A percentile compares a stretch with the other conserved stretches of the same genome.
Conservation (phyloP, 2,329 filamentous ascomycete genomes). For the Xylaria arbuscula region DNA sequence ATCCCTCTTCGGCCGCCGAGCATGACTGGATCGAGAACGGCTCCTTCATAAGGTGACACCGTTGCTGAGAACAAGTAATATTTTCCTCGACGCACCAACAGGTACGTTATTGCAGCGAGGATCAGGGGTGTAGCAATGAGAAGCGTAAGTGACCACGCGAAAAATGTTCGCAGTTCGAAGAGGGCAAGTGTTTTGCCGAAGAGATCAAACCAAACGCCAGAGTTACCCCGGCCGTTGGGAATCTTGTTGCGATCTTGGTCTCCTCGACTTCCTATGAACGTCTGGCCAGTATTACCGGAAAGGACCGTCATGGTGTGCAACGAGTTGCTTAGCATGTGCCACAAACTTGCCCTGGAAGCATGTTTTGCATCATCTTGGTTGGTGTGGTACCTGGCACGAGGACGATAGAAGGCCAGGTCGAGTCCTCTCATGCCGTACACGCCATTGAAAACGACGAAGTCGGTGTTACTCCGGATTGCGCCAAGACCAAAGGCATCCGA, state of each 20-base stretch:
- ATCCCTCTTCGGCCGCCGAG: constrained; percentile 84
- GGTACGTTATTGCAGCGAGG: constrained; percentile 74
- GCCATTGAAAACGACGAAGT: constrained; percentile 85
- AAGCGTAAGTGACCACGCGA: constrained; percentile 86
- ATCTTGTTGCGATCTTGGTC: constrained; percentile 70
- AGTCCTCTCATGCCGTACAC: constrained; percentile 85
- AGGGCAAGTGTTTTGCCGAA: constrained; percentile 84
- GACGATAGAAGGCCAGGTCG: constrained; percentile 91
- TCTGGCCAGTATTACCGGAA: constrained; percentile 72
- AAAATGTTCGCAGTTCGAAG: constrained; percentile 83
- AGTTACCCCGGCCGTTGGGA: constrained; percentile 72
- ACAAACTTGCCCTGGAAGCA: constrained; percentile 76
- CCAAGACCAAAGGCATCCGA: constrained; percentile 86
- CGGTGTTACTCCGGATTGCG: constrained; percentile 85
- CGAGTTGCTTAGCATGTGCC: constrained; percentile 94
- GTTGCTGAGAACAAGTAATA: constrained; percentile 85
- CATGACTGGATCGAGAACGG: constrained; percentile 69
- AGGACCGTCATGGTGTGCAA: constrained; percentile 79
- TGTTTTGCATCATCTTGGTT: constrained; percentile 86
- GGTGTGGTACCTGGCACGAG: constrained; percentile 89
- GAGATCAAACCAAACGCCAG: constrained; percentile 93
- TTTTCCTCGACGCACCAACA: constrained; percentile 78
- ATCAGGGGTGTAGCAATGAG: constrained; percentile 82
- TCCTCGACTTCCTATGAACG: constrained; percentile 66
- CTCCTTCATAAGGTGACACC: constrained; percentile 66